phyloP scores from a whole-genome alignment of 225 moss, liverwort and hornwort species.

The Bryum argenteum region DNA sequence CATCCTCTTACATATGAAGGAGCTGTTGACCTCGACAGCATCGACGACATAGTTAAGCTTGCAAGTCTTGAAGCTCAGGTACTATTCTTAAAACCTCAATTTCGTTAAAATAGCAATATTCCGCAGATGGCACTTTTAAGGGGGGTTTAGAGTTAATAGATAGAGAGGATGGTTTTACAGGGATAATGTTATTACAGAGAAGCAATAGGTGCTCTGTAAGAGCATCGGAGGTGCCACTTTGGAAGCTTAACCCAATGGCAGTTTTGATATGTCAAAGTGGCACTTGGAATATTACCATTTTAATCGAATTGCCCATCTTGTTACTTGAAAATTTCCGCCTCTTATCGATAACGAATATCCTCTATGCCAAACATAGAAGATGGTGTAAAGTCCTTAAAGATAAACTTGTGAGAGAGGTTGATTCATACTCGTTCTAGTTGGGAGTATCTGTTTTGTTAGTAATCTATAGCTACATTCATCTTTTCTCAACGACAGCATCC shows the following conservation, averaged over 20 bases:
- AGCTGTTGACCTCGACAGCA: constrained; percentile 86
- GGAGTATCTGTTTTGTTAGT: not conserved
- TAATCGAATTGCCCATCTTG: too few species aligned
- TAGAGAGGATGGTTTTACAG: too few species aligned
- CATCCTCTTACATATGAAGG: constrained; percentile 97
- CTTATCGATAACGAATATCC: not conserved
- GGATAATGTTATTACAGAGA: too few species aligned
- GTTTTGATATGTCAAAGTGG: too few species aligned
- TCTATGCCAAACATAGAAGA: not conserved
- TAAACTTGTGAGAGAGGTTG: not conserved
- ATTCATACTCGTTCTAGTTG: not conserved
- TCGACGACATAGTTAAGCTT: constrained; percentile 87
- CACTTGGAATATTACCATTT: too few species aligned
- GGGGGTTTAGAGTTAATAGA: too few species aligned
- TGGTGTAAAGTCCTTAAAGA: not conserved
- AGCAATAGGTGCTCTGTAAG: too few species aligned
- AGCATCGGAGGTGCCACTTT: too few species aligned
- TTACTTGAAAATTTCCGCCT: constrained; percentile 2
- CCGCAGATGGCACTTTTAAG: too few species aligned
- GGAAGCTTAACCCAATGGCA: too few species aligned
- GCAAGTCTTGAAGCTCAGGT: constrained; percentile 99
- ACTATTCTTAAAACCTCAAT: constrained; percentile 22
- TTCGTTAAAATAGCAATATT: too few species aligned
- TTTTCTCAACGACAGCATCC: not conserved
- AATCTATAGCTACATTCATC: not conserved